A percentile compares a stretch with the other conserved stretches of the same genome.
Evolutionary conservation across 1,284 basidiomycete species (phyloP).

Genomic region (Trichosporon sp.): DNA sequence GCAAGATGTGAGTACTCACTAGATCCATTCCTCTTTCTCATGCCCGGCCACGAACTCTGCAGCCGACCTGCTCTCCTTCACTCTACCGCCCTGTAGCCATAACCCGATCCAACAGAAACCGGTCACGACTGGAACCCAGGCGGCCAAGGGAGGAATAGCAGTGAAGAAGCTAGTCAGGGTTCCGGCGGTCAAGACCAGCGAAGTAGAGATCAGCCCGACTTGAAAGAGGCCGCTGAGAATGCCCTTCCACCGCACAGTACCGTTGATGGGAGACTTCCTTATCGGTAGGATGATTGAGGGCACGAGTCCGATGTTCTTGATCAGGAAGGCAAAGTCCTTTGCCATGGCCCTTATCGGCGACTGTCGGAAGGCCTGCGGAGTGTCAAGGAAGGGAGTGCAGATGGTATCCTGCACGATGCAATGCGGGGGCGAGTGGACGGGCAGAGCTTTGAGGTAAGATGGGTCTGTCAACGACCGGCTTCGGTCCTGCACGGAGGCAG

Average conservation of each 20-base stretch:
- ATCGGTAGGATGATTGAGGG: constrained; percentile 18
- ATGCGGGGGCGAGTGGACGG: background rate
- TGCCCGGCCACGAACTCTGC: constrained; percentile 5
- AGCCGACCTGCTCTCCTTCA: constrained; percentile 6
- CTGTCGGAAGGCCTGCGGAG: constrained; percentile 4
- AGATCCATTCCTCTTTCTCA: constrained; percentile 26
- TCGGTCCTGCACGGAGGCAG: background rate
- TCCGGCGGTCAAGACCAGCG: constrained; percentile 17
- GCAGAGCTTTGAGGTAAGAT: background rate
- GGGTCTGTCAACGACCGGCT: background rate
- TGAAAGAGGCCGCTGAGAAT: constrained; percentile 9
- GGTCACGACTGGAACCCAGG: constrained; percentile 2
- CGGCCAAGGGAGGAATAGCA: constrained; percentile 7
- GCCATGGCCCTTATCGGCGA: background rate
- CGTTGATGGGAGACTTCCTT: background rate
- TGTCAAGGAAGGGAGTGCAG: background rate
- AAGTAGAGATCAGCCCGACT: constrained; percentile 16
- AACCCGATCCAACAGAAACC: background rate
- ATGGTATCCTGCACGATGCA: background rate
- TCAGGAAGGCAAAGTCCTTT: constrained; percentile 17
- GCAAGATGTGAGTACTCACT: no score
- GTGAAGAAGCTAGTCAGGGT: constrained; percentile 2
- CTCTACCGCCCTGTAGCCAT: background rate
- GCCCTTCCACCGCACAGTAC: background rate
- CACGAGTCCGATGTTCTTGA: constrained; percentile 12